Base-by-base conservation (phyloP, 805 yeast genomes). In the Kodamaea fukazawae region DNA sequence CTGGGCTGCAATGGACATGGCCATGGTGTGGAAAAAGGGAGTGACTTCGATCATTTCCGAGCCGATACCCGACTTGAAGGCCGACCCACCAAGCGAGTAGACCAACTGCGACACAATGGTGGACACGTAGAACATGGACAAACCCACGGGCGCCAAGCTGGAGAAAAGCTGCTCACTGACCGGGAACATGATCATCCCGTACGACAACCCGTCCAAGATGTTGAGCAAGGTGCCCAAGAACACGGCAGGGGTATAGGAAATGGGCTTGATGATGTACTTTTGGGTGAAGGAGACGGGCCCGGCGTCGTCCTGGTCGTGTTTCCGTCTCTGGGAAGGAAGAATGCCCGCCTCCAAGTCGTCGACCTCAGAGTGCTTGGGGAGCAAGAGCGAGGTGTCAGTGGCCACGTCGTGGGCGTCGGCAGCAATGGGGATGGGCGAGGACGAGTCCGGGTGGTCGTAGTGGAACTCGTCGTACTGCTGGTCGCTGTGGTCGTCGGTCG, bases 21-120 rank as follows among this genome's bases (percentile, higher is more conserved):
- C 97, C 96, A 93, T 90, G 2, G 95, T 75, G 56, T 93, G 99
- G 70, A 91, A 91, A 60, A 93, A 93, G 2, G 99, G 99, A 2
- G 96, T 95, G n/a, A 93, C 88, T 60, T 93, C 99, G 49, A 93
- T 93, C 99, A 93, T 93, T 64, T 93, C 98, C 3, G 96, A 86
- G 1, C 99, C 99, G 32, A 91, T 80, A n/a, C 95, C 96, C 2
- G 89, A 75, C 45, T 79, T 79, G 66, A 93, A 91, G 7, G 86
- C 85, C 11, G 96, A 86, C 1, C 95, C 95, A 11, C 99, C 99
- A 16, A 86, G 61, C 0, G 97, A 89, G 57, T 78, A 90, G 4
- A 88, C 86, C 47, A 89, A 64, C 60, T 93, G 99, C 0, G 96
- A 85, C 1, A 91, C 76, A n/a, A 93, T 75, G 23, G 96, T 86